phyloP scores from a whole-genome alignment of 2,329 filamentous ascomycete species.

The Ophiocordyceps australis region DNA sequence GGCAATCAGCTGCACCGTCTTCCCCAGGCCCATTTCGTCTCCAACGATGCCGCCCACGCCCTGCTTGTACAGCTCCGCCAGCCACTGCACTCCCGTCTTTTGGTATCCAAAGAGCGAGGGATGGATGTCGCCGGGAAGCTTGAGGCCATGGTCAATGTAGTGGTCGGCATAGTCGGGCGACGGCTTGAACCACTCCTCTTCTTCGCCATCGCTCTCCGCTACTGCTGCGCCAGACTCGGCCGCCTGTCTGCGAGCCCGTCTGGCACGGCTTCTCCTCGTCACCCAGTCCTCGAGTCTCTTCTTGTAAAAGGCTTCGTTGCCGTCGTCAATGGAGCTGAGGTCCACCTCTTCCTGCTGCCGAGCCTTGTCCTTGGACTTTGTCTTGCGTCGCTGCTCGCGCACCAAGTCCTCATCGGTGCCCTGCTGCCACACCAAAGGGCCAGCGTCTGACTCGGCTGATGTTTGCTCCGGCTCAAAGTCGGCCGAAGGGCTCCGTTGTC shows the following conservation, averaged over 20 bases:
- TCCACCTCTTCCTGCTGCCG: constrained; percentile 23
- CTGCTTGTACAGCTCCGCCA: constrained; percentile 81
- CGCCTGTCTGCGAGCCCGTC: constrained; percentile 19
- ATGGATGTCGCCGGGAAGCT: constrained; percentile 80
- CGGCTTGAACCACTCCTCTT: constrained; percentile 63
- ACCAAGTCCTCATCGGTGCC: constrained; percentile 19
- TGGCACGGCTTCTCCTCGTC: constrained; percentile 22
- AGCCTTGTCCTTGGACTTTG: constrained; percentile 17
- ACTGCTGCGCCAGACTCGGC: constrained; percentile 12
- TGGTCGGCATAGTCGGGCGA: constrained; percentile 71
- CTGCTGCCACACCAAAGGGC: constrained; percentile 19
- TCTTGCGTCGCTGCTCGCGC: constrained; percentile 21
- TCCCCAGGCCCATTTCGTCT: constrained; percentile 97
- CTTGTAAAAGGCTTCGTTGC: constrained; percentile 69
- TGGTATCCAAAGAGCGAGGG: constrained; percentile 92
- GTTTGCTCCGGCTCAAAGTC: constrained; percentile 22
- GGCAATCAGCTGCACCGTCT: constrained; percentile 57
- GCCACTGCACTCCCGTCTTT: constrained; percentile 91
- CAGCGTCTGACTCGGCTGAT: constrained; percentile 15
- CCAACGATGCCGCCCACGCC: constrained; percentile 87
- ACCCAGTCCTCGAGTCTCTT: constrained; percentile 61
- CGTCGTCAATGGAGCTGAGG: constrained; percentile 59
- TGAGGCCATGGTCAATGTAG: constrained; percentile 55
- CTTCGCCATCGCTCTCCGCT: constrained; percentile 23
- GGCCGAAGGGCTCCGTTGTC: constrained; percentile 20